Conservation (phyloP, 371 early-diverging fungal species). For the Mucor saturninus region DNA sequence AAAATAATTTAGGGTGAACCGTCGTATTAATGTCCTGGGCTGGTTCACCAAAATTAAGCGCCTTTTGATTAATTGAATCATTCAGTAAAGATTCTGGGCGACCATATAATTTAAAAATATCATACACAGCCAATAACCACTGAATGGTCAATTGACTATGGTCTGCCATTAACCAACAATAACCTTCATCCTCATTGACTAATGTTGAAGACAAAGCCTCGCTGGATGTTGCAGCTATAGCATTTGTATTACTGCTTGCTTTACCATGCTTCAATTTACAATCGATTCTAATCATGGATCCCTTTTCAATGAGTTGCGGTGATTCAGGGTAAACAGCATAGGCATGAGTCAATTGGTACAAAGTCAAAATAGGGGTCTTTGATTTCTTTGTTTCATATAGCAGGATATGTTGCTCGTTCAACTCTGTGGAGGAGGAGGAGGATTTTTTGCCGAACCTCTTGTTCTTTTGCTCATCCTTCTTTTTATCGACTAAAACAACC, state of each 20-base stretch:
- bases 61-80: conserved; percentile 26
- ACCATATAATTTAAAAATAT: conserved; percentile 56
- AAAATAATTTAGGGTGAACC: conserved; percentile 31
- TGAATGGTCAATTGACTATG: conserved; percentile 36
- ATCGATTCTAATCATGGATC: conserved; percentile 52
- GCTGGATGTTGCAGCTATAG: neutral
- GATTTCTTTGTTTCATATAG: conserved; percentile 62
- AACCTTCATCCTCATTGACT: conserved; percentile 21
- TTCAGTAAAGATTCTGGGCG: conserved; percentile 37
- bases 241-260: neutral
- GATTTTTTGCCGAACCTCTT: conserved; percentile 43
- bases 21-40: conserved; percentile 9
- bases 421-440: conserved; percentile 25
- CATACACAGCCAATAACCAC: conserved; percentile 48
- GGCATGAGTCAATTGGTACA: conserved; percentile 62
- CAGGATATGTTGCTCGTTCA: conserved; percentile 21
- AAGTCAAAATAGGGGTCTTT: conserved; percentile 52
- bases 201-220: conserved; percentile 1
- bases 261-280: conserved; percentile 30
- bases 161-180: conserved; percentile 53
- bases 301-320: conserved; percentile 49
- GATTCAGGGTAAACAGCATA: conserved; percentile 77
- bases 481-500: conserved; percentile 53
- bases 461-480: conserved; percentile 36
- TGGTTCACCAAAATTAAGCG: conserved; percentile 45